Conservation (phyloP, 345 rosid species). For the Eucalyptus erythrocorys region DNA sequence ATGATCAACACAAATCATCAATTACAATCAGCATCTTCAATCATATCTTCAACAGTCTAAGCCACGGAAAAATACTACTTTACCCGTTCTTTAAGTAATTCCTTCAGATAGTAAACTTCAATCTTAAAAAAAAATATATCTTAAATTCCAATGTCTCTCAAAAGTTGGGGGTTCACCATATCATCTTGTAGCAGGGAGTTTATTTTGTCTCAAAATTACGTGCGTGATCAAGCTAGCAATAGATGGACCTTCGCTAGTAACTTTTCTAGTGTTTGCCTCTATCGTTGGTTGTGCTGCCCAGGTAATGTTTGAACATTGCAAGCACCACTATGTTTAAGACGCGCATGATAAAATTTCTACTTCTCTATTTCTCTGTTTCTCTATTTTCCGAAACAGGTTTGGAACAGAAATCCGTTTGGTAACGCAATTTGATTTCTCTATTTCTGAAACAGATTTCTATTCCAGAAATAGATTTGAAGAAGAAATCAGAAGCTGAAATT, state of each 20-base stretch:
- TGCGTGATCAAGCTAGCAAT: not conserved
- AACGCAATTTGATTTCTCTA: too few relatives aligned
- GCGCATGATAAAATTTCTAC: too few relatives aligned
- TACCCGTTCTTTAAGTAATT: not conserved
- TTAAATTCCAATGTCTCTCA: not conserved
- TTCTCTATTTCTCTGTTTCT: too few relatives aligned
- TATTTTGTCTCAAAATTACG: not conserved
- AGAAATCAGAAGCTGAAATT: too few relatives aligned
- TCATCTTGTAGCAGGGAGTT: not conserved
- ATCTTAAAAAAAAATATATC: not conserved
- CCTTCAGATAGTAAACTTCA: not conserved
- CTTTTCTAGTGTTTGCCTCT: not conserved
- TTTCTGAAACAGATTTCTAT: too few relatives aligned
- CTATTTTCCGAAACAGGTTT: too few relatives aligned
- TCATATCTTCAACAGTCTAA: too few relatives aligned
- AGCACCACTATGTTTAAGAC: not conserved
- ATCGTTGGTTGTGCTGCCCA: not conserved
- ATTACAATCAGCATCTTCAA: too few relatives aligned
- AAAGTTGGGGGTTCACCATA: not conserved
- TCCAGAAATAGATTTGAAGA: too few relatives aligned
- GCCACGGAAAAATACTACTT: not conserved
- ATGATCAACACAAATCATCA: too few relatives aligned
- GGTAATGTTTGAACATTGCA: not conserved
- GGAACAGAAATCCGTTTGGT: too few relatives aligned
- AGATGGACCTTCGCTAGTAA: not conserved